Evolutionary conservation across 352 stramenopile genomes (phyloP), one percentile per base, ranked within the genome.

Genomic region (Phytophthora cryptogea): DNA sequence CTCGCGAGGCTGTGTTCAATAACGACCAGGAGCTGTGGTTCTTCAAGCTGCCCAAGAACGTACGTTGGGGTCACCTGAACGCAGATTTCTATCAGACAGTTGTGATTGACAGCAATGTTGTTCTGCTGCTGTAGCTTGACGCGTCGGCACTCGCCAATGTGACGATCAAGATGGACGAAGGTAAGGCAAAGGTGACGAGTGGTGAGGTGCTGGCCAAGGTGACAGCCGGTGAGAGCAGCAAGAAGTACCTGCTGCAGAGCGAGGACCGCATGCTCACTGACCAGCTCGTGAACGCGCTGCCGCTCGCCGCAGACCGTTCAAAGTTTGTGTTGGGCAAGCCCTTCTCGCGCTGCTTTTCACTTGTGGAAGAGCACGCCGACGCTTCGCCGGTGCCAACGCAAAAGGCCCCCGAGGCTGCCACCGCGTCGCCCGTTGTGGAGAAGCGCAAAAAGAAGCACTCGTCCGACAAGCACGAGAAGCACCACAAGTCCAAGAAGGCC

Each of bases 21-120:
- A 74, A 78, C n/a, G 80, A 90, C 55, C 84, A 91, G 64, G 83
- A 93, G 58, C 76, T 93, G n/a, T 93, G 83, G 83, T 88, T 93
- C 53, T 91, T 93, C 55, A 90, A 89, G 66, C 76, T 93, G 20
- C 83, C 83, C 33, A 93, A 91, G 65, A 64, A 88, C 50, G 83
- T 92, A 74, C 46, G 83, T 44, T 86, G 1, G 0, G 0, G 36
- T 33, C 41, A 20, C 50, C 43, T 0, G 1, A 28, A 44, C 11
- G 3, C 28, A 53, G 17, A 6, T 23, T n/a, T 32, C 14, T 8
- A 5, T 16, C 37, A 32, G 4, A 16, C 11, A 51, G 41, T 32
- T 42, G 36, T 52, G 4, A 37, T 66, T 72, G 41, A 63, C 33
- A 32, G 37, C 39, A 33, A 59, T 47, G 10, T 20, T 53, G 0